A percentile compares a stretch with the other conserved stretches of the same genome.
These are phyloP conservation scores for Pestalotiopsis sp. DNA, from an alignment of 2,329 filamentous ascomycete genomes.

Conservation along the genomic window DNA sequence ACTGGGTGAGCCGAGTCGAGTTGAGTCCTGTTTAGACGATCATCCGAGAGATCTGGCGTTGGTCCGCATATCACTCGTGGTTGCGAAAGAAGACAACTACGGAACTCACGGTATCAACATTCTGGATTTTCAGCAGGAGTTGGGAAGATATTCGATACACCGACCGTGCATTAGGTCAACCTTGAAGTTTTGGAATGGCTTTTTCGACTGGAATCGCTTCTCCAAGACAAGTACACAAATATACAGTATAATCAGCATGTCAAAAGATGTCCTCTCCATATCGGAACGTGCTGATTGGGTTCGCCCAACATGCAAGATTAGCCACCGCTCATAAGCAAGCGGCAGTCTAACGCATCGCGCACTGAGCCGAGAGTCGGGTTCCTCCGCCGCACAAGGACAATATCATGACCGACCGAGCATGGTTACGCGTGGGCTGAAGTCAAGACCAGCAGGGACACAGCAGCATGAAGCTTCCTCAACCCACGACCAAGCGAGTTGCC, in stretches of 20 bases:
- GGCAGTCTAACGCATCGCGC: neutral
- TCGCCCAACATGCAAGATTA: neutral
- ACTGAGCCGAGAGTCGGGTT: no score
- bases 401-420: no score
- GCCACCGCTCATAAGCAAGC: neutral
- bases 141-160: neutral
- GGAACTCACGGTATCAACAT: neutral
- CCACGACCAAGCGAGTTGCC: no score
- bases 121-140: neutral
- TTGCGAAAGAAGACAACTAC: neutral
- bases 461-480: no score
- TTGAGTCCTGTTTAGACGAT: neutral
- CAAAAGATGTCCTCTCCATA: neutral
- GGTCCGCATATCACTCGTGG: neutral
- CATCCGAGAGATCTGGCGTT: neutral
- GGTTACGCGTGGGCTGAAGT: no score
- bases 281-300: neutral
- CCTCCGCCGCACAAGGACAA: no score
- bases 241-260: neutral
- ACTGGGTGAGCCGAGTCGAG: neutral
- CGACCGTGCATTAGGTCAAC: neutral
- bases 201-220: neutral
- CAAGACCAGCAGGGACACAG: no score
- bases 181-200: neutral
- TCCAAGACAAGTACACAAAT: neutral